phyloP scores from a whole-genome alignment of 805 yeast genomes.

The Ascoidea tarda region DNA sequence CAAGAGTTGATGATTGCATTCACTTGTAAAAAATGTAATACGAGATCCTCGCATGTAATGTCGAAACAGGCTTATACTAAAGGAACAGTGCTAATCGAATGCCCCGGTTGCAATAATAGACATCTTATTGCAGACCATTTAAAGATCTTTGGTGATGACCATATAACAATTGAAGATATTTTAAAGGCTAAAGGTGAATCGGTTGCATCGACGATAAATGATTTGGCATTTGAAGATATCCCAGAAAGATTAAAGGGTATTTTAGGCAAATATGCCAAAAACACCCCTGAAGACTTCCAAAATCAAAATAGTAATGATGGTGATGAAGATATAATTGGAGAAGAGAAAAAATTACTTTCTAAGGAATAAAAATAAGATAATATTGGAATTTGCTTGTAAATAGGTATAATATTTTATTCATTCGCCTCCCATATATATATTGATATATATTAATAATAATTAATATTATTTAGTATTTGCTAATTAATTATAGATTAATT shows the following conservation, averaged over 20 bases:
- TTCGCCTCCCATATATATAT: no score
- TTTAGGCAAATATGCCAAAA: not conserved
- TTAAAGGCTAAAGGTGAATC: slow-evolving; percentile 64
- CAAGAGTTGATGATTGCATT: slow-evolving; percentile 81
- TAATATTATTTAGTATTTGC: no score
- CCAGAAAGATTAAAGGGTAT: slow-evolving; percentile 35
- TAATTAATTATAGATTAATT: no score
- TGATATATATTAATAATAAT: no score
- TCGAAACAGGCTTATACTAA: slow-evolving; percentile 81
- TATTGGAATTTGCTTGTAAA: no score
- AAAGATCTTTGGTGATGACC: slow-evolving; percentile 68
- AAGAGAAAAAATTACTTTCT: no score
- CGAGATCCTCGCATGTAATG: slow-evolving; percentile 78
- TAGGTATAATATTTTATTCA: no score
- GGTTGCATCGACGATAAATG: slow-evolving; percentile 49
- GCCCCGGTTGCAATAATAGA: slow-evolving; percentile 82
- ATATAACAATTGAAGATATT: slow-evolving; percentile 69
- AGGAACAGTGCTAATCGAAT: slow-evolving; percentile 81
- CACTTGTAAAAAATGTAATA: slow-evolving; percentile 79
- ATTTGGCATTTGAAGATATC: slow-evolving; percentile 54
- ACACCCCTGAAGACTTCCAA: not conserved
- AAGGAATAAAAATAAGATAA: not conserved
- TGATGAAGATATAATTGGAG: not conserved
- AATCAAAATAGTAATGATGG: no score
- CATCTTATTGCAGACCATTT: slow-evolving; percentile 86